phyloP scores from a whole-genome alignment of 2,329 filamentous ascomycete genomes.

The Paraconiothyrium brasiliense region DNA sequence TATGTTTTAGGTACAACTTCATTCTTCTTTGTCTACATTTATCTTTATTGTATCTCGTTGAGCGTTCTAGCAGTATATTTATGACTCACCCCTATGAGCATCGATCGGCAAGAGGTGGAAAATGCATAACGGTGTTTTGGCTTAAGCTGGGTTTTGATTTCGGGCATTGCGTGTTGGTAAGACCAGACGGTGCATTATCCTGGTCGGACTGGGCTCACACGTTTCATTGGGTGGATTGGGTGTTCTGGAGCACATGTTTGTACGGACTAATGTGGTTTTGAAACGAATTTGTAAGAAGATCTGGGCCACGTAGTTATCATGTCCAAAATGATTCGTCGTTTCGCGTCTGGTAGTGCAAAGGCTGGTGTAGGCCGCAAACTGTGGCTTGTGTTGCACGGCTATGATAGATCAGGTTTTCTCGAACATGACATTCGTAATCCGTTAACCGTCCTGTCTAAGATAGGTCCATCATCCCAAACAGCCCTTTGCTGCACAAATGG shows the following conservation, averaged over 20 bases:
- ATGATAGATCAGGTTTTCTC: no score
- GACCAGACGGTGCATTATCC: no score
- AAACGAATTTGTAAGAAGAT: no score
- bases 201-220: no score
- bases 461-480: no score
- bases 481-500: no score
- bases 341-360: not conserved
- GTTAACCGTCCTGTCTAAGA: no score
- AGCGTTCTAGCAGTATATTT: conserved; percentile 7
- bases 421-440: no score
- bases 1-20: not conserved
- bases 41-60: not conserved
- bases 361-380: no score
- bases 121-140: not conserved
- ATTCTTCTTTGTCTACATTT: not conserved
- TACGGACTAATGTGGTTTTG: not conserved
- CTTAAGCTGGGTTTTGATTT: not conserved
- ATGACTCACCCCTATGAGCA: not conserved
- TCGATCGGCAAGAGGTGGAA: conserved; percentile 4
- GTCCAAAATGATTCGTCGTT: not conserved
- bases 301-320: no score
- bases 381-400: no score
- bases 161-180: not conserved
- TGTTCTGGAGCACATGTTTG: not conserved
- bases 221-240: not conserved